Evolutionary conservation across 306 rosid genomes (phyloP), one percentile per base, ranked within the genome.

Genomic region (Cicer pinnatifidum): DNA sequence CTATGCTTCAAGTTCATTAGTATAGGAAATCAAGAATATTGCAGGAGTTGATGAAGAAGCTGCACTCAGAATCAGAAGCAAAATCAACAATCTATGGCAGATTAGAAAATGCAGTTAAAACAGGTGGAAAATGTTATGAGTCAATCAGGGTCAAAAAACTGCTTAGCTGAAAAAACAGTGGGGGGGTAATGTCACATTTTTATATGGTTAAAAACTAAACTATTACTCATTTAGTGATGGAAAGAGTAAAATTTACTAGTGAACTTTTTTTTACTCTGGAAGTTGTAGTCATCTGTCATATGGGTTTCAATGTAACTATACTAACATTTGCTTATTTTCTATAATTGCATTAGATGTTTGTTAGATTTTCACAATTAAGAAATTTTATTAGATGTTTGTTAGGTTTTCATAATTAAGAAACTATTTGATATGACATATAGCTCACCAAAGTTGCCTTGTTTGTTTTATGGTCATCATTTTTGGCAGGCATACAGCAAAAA

Each of bases 1-100:
- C 7, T 50, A 38, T 74, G 71, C 33, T 75, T 67, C 3, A 64
- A 75, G 15, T 64, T 63, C 35, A 17, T 16, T 11, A 6, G 67
- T 59, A n/a, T 16, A 5, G 45, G 28, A 74, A 48, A 40, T 48
- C 59, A 54, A 72, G 39, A 57, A 57, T 57, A 17, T 57, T 12
- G 67, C 10, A 28, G 69, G 69, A 67, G 45, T 17, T 33, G 13
- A 15, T 61, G 37, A 16, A 48, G 17, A 62, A 54, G 3, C 59
- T 9, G 56, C 5, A 20, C 53, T 20, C 56, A 40, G 52, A 65
- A 23, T 52, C 45, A 65, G 63, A 53, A 6, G 45, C 66, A n/a
- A 53, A 19, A 41, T 53, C 61, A 45, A 16, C 60, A 76, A 68
- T 45, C 9, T 11, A 3, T 16, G 11, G 13, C 15, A 43, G 56